Base-by-base conservation (phyloP, 768 basidiomycete species). In the Epithele typhae region DNA sequence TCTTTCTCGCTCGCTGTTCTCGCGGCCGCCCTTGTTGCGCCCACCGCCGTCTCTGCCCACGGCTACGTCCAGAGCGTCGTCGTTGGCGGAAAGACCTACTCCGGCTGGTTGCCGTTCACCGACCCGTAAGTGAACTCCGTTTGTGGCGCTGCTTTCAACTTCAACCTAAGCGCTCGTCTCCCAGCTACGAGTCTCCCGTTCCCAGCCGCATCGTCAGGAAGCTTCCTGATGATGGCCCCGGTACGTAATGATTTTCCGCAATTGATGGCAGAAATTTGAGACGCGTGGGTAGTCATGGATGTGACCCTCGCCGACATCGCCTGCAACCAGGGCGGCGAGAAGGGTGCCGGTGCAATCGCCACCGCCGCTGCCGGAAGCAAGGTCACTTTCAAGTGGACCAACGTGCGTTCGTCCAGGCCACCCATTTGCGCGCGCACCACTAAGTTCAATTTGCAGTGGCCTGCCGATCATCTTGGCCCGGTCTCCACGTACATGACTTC, bases 401-500 rank as follows among this genome's bases (percentile, higher is more conserved):
- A 69, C 56, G 74, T 74, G 59, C 53, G 70, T 63, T 35, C 14
- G 27, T 7, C 27, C 8, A 30, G 14, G 14, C 14, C 14, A 30
- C 14, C 14, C 8, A 7, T 30, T 7, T 30, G 27, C 27, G 14
- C 14, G 27, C 7, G 8, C 27, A 7, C 27, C 27, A 14, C 27
- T 30, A 14, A 30, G 8, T 7, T 14, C 27, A 14, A 30, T 14
- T 19, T 19, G 5, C 30, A 63, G 63, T 63, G 63, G 61, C 61
- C 58, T 15, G 46, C 46, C 23, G 76, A 75, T 53, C 76, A 76
- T 57, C 63, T 70, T 57, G 75, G 75, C 4, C 74, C 73, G 22
- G 69, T 75, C 18, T 72, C 70, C 22, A 76, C 72, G n/a, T 76
- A 76, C 55, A 77, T 77, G 75, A 63, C 73, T 23, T 71, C 71